Conservation (phyloP, 23 red algal species). For the Gracilaria caudata region DNA sequence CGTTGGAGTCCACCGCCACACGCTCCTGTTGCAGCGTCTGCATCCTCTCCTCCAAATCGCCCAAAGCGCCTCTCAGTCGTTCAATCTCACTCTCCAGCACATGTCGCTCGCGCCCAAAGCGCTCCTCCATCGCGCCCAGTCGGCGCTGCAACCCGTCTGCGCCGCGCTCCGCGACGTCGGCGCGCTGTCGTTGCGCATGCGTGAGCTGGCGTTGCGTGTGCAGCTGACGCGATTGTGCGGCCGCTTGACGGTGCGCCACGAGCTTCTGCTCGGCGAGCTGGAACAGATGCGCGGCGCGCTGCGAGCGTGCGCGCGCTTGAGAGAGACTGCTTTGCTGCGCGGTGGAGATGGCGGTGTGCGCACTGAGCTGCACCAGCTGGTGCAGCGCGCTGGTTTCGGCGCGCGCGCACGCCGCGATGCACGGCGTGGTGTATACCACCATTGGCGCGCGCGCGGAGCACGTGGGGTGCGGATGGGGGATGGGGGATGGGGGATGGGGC, state of each 20-base stretch:
- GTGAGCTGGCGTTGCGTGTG: too few species aligned
- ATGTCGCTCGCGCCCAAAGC: too few species aligned
- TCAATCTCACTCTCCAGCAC: too few species aligned
- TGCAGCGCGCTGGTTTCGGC: not conserved
- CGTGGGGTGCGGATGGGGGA: not conserved
- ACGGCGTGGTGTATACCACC: not conserved
- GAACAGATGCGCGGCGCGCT: not conserved
- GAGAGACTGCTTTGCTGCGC: not conserved
- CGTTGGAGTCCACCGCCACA: too few species aligned
- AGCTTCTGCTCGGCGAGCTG: not conserved
- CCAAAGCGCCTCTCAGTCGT: too few species aligned
- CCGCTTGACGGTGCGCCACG: too few species aligned
- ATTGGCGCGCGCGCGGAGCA: not conserved
- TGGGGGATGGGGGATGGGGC: not conserved
- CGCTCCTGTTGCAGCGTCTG: not conserved
- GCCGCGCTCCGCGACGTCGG: too few species aligned
- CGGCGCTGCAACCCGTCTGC: not conserved
- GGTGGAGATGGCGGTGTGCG: not conserved
- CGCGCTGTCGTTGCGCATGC: too few species aligned
- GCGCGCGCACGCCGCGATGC: too few species aligned
- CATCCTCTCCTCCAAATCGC: too few species aligned
- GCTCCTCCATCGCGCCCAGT: too few species aligned
- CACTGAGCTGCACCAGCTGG: not conserved
- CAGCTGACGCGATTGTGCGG: too few species aligned
- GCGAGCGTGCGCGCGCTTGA: not conserved